phyloP scores from a whole-genome alignment of 345 rosid species.

The Anastatica hierochuntica region DNA sequence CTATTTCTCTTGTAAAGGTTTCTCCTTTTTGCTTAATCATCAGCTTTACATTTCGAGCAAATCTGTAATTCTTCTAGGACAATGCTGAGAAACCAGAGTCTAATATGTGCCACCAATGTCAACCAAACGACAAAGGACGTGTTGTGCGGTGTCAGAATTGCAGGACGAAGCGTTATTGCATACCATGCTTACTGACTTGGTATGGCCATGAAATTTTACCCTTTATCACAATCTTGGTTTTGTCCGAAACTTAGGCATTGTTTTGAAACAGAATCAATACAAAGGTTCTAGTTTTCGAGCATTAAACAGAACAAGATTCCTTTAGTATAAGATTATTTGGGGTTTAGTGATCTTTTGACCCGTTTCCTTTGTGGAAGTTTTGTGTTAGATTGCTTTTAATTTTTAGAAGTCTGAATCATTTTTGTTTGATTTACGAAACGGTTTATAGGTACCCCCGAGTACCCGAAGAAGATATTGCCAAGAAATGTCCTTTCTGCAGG shows the following conservation, averaged over 20 bases:
- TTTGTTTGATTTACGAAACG: neutral
- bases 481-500: slow-evolving; percentile 41
- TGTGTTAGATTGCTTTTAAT: neutral
- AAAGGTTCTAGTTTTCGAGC: neutral
- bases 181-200: slow-evolving; percentile 37
- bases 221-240: neutral
- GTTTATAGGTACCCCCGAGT: slow-evolving; percentile 39
- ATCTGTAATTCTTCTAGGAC: neutral
- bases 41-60: neutral
- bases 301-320: neutral
- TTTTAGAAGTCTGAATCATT: too few relatives aligned
- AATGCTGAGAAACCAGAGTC: slow-evolving; percentile 3
- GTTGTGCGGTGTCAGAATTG: slow-evolving; percentile 43
- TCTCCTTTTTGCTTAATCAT: neutral
- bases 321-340: neutral
- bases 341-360: neutral
- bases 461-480: slow-evolving; percentile 33
- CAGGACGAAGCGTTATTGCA: slow-evolving; percentile 43
- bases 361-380: neutral
- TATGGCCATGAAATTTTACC: slow-evolving; percentile 17
- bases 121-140: slow-evolving; percentile 39
- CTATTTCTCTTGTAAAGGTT: too few relatives aligned
- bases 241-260: neutral
- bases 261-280: neutral
- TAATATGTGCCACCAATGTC: slow-evolving; percentile 59